Base-by-base conservation (phyloP, 768 basidiomycete genomes). In the Flagelloscypha sp. region DNA sequence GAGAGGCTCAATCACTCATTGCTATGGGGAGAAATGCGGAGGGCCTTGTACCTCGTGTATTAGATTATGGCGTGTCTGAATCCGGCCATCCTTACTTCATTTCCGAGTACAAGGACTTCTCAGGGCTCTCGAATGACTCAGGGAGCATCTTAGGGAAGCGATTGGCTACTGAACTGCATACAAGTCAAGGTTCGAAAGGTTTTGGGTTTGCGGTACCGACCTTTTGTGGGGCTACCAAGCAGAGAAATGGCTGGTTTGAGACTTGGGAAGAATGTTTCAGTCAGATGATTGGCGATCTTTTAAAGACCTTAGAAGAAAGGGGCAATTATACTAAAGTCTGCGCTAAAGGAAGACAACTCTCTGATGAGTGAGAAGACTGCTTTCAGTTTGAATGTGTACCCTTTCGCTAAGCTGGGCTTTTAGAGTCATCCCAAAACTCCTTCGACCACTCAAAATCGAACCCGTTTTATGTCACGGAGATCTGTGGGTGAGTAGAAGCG, bases 401-500 rank as follows among this genome's bases (percentile, higher is more conserved):
- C 11, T n/a, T 24, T 12, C 31, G 28, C 6, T 27, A 19, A 25
- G 27, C 12, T 21, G 27, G 29, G n/a, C 12, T 9, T 28, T 5
- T 48, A 87, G 84, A 32, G 78, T 80, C n/a, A 76, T 87, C 47
- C 83, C 85, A 2, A 70, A 69, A 45, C 61, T 88, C 17, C 67
- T 88, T 27, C 68, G 69, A 11, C 56, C 66, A 2, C 56, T 87
- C 35, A 52, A 55, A 8, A 65, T 84, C 20, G 55, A 73, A 27
- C 85, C 85, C 2, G 82, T 78, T 2, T 65, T 86, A 15, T 52
- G 86, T 7, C 85, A 88, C 43, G 85, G 85, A 1, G 85, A 87
- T 50, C 63, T 87, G 23, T 88, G 85, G 84, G 84, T 81, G 54
- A 36, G 72, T 52, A 21, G 15, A 30, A n/a, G n/a, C 7, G 17